Evolutionary conservation across 164 flowering plant genomes (phyloP), one percentile per base, ranked within the genome.

Genomic region (Liriodendron chinense): DNA sequence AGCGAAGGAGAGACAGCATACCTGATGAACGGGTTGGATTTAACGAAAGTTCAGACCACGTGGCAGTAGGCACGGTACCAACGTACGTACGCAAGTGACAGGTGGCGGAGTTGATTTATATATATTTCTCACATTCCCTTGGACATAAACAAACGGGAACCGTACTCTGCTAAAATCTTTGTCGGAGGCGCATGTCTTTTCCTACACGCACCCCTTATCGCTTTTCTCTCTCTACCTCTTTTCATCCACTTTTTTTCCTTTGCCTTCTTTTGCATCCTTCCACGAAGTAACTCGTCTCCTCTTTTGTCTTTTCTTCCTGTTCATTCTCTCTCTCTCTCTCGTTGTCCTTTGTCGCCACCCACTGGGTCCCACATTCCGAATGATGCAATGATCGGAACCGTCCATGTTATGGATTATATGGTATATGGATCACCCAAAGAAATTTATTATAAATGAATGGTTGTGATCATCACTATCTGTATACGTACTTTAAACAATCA

Each of bases 141-240:
- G 50, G 69, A 71, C 77, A 75, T 70, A 76, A 78, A 78, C 62
- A 74, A 73, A 79, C 77, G 74, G 70, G 77, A 78, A 73, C 79
- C 62, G 66, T 76, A 49, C 69, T 14, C 84, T 75, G 78, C 81
- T 64, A 79, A 81, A 81, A 85, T 79, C 86, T 85, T 80, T 87
- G 87, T 81, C 86, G 79, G 86, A 50, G 79, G 75, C 78, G 59
- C 77, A 69, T 84, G 86, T 79, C 83, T 76, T 83, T 87, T 76
- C 84, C 84, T 75, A 65, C 84, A 85, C 87, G 83, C 87, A 82
- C 82, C 70, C 76, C 76, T 56, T 53, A 47, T 47, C 56, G 2
- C 47, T 47, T 61, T 76, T 79, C 69, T 18, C n/a, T 71, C 23
- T 24, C 16, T 71, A 20, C 57, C 76, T 53, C 71, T 59, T 80